Conservation (phyloP, 768 basidiomycete species). For the Pleurotus pulmonarius region DNA sequence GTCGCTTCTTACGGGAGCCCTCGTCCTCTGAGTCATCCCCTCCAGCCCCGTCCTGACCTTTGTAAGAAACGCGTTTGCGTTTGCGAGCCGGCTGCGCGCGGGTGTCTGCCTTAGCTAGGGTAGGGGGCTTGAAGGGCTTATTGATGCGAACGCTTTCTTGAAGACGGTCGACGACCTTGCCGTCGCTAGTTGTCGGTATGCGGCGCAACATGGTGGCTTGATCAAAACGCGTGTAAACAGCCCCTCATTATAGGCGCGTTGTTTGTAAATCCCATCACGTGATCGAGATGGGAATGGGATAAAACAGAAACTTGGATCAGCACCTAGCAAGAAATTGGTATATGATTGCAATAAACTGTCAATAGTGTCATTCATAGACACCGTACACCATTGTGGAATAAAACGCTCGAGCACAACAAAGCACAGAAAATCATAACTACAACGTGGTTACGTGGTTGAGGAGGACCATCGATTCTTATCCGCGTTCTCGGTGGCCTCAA, state of each 20-base stretch:
- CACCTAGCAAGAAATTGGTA: neutral
- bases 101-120: constrained; percentile 37
- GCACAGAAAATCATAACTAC: too few relatives aligned
- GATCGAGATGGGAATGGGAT: neutral
- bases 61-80: constrained; percentile 86
- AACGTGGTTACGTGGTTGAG: too few relatives aligned
- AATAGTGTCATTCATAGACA: too few relatives aligned
- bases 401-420: too few relatives aligned
- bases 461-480: constrained; percentile 34
- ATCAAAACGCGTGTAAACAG: neutral
- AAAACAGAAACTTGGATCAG: neutral
- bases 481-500: constrained; percentile 42
- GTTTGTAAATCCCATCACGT: neutral
- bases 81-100: constrained; percentile 71
- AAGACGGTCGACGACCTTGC: constrained; percentile 61
- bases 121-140: constrained; percentile 80
- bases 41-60: constrained; percentile 57
- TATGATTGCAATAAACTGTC: too few relatives aligned
- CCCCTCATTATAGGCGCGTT: neutral
- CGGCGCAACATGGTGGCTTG: constrained; percentile 61
- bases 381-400: too few relatives aligned
- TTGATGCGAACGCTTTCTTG: constrained; percentile 71
- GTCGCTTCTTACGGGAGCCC: constrained; percentile 54
- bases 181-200: constrained; percentile 65
- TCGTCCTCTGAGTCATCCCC: constrained; percentile 55